Conservation (phyloP, 805 yeast genomes). For the Yamadazyma scolyti region DNA sequence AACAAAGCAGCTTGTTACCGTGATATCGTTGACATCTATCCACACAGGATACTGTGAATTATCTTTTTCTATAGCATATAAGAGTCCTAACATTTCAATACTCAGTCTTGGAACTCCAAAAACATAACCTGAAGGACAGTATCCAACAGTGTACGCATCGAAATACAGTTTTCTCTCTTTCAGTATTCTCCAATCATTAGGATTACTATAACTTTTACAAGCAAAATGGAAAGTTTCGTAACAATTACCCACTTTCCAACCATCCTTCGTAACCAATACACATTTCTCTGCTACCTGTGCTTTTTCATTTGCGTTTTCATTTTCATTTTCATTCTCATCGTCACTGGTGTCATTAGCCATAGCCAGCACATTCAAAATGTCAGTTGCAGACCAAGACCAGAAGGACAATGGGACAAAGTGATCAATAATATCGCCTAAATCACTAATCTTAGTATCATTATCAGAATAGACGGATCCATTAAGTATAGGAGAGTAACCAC, state of each 20-base stretch:
- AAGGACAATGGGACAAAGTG: constrained; percentile 28
- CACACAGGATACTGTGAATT: constrained; percentile 47
- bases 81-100: constrained; percentile 27
- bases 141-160: constrained; percentile 24
- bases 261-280: constrained; percentile 35
- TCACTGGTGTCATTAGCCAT: not conserved
- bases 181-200: constrained; percentile 44
- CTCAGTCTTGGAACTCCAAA: constrained; percentile 34
- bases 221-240: constrained; percentile 47
- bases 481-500: constrained; percentile 70
- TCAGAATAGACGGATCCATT: constrained; percentile 21
- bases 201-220: constrained; percentile 45
- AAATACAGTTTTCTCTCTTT: constrained; percentile 38
- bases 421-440: constrained; percentile 22
- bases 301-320: not conserved
- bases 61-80: constrained; percentile 22
- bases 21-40: constrained; percentile 80
- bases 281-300: constrained; percentile 36
- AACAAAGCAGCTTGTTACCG: constrained; percentile 78
- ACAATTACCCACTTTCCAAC: constrained; percentile 72
- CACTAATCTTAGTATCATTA: constrained; percentile 1
- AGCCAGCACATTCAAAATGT: not conserved
- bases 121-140: constrained; percentile 32
- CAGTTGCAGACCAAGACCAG: constrained; percentile 70
- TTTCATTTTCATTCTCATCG: not conserved